These are phyloP conservation scores for Debaryomyces subglobosus DNA, from an alignment of 1,139 yeast genomes.

Conservation along the genomic window DNA sequence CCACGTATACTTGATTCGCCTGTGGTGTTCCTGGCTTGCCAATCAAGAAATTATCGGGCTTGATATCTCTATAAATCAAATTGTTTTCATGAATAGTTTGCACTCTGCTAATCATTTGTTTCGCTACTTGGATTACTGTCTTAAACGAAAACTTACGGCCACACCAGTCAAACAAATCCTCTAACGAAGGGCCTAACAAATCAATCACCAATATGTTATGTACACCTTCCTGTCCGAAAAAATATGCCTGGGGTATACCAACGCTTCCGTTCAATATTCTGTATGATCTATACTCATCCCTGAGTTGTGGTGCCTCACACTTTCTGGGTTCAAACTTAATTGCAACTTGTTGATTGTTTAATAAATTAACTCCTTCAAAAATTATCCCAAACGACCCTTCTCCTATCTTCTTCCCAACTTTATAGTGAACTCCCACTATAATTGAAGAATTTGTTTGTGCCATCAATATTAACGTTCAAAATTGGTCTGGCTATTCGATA, in stretches of 20 bases:
- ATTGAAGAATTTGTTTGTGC: constrained; percentile 41
- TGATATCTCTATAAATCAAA: constrained; percentile 73
- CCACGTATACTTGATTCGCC: constrained; percentile 56
- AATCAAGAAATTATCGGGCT: constrained; percentile 75
- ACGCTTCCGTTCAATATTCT: constrained; percentile 61
- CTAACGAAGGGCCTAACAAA: constrained; percentile 74
- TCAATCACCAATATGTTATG: constrained; percentile 77
- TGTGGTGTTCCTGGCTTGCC: constrained; percentile 67
- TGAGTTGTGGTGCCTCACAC: constrained; percentile 77
- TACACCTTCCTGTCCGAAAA: constrained; percentile 79
- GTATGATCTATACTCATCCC: constrained; percentile 78
- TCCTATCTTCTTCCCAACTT: constrained; percentile 95
- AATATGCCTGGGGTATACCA: constrained; percentile 76
- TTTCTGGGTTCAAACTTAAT: constrained; percentile 78
- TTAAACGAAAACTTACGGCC: constrained; percentile 68
- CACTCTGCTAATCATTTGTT: constrained; percentile 71
- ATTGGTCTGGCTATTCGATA: background rate
- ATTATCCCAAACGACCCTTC: constrained; percentile 98
- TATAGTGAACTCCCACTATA: constrained; percentile 75
- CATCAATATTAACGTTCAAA: constrained; percentile 14
- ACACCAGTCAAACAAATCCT: constrained; percentile 83
- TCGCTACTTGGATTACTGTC: constrained; percentile 74
- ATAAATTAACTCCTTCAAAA: constrained; percentile 88
- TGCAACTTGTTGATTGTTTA: constrained; percentile 78
- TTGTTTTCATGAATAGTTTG: constrained; percentile 70